phyloP scores from a whole-genome alignment of 768 basidiomycete species.

The Boletus subparvulus region DNA sequence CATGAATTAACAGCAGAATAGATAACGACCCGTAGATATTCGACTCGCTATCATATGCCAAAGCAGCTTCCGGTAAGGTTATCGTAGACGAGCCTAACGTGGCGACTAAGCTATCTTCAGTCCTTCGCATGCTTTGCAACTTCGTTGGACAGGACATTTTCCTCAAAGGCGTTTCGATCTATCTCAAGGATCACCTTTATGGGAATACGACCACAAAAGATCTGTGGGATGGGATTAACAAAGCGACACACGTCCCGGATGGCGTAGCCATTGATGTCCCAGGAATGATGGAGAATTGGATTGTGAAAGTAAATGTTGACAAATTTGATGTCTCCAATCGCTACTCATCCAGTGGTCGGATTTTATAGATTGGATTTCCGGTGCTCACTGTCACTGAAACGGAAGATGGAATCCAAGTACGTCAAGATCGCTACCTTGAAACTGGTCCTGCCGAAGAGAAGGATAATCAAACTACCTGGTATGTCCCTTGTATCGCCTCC shows the following conservation, averaged over 20 bases:
- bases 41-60: constrained; percentile 84
- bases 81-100: neutral
- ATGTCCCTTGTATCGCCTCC: constrained; percentile 5
- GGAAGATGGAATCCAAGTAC: constrained; percentile 66
- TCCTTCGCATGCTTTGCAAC: constrained; percentile 91
- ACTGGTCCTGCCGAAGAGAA: constrained; percentile 74
- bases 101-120: constrained; percentile 34
- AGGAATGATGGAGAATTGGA: constrained; percentile 89
- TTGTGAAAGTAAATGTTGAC: constrained; percentile 55
- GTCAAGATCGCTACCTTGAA: constrained; percentile 91
- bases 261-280: constrained; percentile 56
- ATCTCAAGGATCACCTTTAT: constrained; percentile 86
- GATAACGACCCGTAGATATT: constrained; percentile 61
- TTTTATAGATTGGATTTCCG: constrained; percentile 72
- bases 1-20: neutral
- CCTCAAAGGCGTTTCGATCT: constrained; percentile 84
- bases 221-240: constrained; percentile 82
- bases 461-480: constrained; percentile 91
- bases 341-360: neutral
- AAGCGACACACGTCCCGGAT: constrained; percentile 53
- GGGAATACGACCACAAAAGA: constrained; percentile 83
- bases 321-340: neutral
- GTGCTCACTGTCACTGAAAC: constrained; percentile 84
- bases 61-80: constrained; percentile 67
- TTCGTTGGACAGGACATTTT: constrained; percentile 89